Conservation (phyloP, 805 yeast genomes). For the Candida incommunis region DNA sequence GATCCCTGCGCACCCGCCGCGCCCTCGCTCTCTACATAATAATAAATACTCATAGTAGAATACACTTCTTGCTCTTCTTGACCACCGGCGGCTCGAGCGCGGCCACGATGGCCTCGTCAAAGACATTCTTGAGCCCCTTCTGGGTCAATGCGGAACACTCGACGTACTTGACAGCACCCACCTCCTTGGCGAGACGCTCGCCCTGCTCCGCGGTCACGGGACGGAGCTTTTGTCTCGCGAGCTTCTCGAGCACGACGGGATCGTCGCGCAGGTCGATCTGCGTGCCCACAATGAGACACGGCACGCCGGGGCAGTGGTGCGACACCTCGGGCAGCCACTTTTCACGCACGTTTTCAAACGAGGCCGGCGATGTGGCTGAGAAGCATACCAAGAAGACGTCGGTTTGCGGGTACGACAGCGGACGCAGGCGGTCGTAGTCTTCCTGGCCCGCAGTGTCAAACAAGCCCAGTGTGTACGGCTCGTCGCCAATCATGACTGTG, state of each 20-base stretch:
- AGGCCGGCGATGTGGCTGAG: constrained; percentile 92
- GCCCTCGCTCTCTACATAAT: constrained; percentile 1
- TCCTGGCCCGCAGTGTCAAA: constrained; percentile 99
- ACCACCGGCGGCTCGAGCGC: constrained; percentile 94
- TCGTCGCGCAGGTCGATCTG: constrained; percentile 92
- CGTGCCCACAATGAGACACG: constrained; percentile 93
- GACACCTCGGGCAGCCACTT: constrained; percentile 99
- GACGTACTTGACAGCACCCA: constrained; percentile 90
- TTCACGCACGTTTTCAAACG: constrained; percentile 93
- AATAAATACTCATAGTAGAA: constrained; percentile 41
- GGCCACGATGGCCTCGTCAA: constrained; percentile 96
- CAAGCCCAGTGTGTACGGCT: constrained; percentile 92
- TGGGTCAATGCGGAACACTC: constrained; percentile 98
- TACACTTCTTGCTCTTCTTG: constrained; percentile 64
- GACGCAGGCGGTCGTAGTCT: constrained; percentile 95
- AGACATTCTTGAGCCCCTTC: constrained; percentile 92
- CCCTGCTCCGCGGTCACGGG: constrained; percentile 84
- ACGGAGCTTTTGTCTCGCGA: constrained; percentile 77
- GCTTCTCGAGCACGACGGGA: constrained; percentile 75
- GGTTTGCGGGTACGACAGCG: constrained; percentile 91
- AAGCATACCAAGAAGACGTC: constrained; percentile 94
- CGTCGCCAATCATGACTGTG: constrained; percentile 68
- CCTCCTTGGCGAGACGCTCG: constrained; percentile 82
- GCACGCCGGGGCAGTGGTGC: constrained; percentile 97
- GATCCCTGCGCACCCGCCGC: too few species aligned